Percentiles rank a stretch among this genome's conserved stretches.
These are phyloP conservation scores for Parafenestella ontariensis DNA, from an alignment of 2,329 filamentous ascomycete species.

Conservation along the genomic window DNA sequence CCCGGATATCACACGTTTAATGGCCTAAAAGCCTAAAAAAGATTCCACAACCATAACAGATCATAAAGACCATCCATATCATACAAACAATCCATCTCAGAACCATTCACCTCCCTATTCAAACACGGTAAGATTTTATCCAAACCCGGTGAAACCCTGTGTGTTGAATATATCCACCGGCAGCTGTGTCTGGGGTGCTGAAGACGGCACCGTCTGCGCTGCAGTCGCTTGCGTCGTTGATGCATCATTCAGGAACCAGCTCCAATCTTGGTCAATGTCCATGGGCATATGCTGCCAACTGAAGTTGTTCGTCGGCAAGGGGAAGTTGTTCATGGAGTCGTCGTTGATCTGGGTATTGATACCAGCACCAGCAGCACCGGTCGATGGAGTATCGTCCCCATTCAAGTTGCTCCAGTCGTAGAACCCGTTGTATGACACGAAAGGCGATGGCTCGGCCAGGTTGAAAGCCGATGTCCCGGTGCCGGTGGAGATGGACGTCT, in stretches of 20 bases:
- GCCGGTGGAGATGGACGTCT: constrained; percentile 20
- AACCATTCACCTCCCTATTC: neutral
- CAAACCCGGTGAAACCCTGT: constrained; percentile 38
- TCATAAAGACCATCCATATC: constrained; percentile 1
- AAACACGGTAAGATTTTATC: too few species aligned
- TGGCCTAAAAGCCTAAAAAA: neutral
- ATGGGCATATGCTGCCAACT: constrained; percentile 50
- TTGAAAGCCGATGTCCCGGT: constrained; percentile 13
- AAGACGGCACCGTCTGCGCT: too few species aligned
- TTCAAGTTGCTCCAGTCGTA: constrained; percentile 44
- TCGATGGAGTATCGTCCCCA: constrained; percentile 18
- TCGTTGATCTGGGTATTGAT: constrained; percentile 37
- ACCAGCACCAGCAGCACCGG: neutral
- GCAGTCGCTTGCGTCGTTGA: constrained; percentile 18
- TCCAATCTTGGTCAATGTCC: constrained; percentile 53
- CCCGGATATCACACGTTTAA: constrained; percentile 6
- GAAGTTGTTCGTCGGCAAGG: constrained; percentile 45
- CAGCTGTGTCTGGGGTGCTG: too few species aligned
- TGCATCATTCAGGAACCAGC: constrained; percentile 48
- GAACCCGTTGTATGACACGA: constrained; percentile 50
- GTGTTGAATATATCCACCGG: constrained; percentile 25
- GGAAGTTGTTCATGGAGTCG: constrained; percentile 40
- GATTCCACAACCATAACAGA: neutral
- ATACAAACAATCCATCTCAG: neutral
- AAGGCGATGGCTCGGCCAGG: constrained; percentile 32